Evolutionary conservation across 139 green algal genomes (phyloP).

Genomic region (Microglena sp.): DNA sequence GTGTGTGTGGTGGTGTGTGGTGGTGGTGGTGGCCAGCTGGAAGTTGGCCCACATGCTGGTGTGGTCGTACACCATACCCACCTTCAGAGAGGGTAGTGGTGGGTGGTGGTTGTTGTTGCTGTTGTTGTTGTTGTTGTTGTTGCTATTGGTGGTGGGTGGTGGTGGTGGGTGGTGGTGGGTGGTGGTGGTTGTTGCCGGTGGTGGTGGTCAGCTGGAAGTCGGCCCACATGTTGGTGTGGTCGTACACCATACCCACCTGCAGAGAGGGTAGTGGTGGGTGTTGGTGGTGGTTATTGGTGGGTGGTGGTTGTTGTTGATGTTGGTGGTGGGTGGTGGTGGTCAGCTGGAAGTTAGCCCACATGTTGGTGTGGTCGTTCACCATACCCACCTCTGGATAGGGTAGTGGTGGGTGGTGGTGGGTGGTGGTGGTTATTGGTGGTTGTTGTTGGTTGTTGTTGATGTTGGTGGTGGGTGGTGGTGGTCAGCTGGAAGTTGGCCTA

Average conservation of each 20-base stretch:
- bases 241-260: constrained; percentile 45
- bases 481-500: constrained; percentile 51
- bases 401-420: not conserved
- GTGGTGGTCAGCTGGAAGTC: constrained; percentile 37
- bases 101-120: not conserved
- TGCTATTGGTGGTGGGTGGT: not conserved
- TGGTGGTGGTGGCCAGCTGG: too few species aligned
- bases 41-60: constrained; percentile 56
- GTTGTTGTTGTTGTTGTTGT: too few species aligned
- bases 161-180: too few species aligned
- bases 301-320: not conserved
- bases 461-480: not conserved
- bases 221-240: constrained; percentile 48
- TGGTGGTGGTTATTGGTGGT: not conserved
- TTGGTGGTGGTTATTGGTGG: not conserved
- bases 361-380: constrained; percentile 42
- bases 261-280: not conserved
- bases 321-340: constrained; percentile 1
- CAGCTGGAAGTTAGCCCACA: constrained; percentile 52
- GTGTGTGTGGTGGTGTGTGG: not conserved
- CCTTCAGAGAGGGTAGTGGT: too few species aligned
- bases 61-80: constrained; percentile 39
- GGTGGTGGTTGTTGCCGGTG: not conserved
- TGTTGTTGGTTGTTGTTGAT: not conserved
- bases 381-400: constrained; percentile 40